Conservation (phyloP, 805 yeast genomes). For the Aciculoconidium aculeatum region DNA sequence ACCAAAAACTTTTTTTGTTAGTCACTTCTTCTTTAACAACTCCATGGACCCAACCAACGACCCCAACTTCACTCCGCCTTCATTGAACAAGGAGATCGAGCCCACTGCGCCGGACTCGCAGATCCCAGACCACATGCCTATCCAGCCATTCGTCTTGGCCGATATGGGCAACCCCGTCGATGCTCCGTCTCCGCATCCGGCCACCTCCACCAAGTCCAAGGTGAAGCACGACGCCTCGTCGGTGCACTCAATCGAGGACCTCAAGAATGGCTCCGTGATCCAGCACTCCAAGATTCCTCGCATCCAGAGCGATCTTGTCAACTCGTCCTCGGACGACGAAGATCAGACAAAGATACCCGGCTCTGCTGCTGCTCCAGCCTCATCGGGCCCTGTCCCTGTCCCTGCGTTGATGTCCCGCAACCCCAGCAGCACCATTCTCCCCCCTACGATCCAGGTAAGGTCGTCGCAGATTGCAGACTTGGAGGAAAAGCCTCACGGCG, state of each 20-base stretch:
- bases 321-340: slow-evolving; percentile 42
- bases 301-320: slow-evolving; percentile 48
- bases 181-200: slow-evolving; percentile 61
- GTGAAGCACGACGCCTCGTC: slow-evolving; percentile 6
- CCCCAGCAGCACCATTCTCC: slow-evolving; percentile 17
- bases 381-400: slow-evolving; percentile 3
- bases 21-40: no score
- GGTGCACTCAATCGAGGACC: slow-evolving; percentile 6
- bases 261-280: slow-evolving; percentile 11
- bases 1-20: no score
- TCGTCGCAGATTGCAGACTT: slow-evolving; percentile 79
- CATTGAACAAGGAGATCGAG: slow-evolving; percentile 52
- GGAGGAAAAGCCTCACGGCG: slow-evolving; percentile 95
- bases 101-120: slow-evolving; percentile 63
- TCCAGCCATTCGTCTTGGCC: slow-evolving; percentile 72
- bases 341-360: slow-evolving; percentile 2
- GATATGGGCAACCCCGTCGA: slow-evolving; percentile 67
- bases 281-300: slow-evolving; percentile 45
- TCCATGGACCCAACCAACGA: slow-evolving; percentile 90
- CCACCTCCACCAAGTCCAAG: slow-evolving; percentile 9
- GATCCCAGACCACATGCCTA: slow-evolving; percentile 72
- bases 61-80: slow-evolving; percentile 85
- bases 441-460: slow-evolving; percentile 41
- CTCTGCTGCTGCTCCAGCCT: slow-evolving; percentile 7
- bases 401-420: not conserved